Conservation (phyloP, 1,284 basidiomycete genomes). For the Polyporus tsugae region DNA sequence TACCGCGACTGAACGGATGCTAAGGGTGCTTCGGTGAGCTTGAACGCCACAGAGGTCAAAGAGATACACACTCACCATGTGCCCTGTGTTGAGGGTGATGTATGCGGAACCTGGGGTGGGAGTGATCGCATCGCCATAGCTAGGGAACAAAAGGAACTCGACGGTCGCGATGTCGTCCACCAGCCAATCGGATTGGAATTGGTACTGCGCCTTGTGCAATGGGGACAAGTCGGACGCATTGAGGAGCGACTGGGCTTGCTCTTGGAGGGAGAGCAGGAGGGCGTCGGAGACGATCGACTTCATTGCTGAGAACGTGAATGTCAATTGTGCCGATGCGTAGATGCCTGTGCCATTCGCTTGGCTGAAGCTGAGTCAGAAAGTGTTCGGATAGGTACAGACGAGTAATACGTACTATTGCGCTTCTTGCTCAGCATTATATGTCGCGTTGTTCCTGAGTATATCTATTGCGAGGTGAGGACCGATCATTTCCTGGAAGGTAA, state of each 20-base stretch:
- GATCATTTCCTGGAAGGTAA: background rate
- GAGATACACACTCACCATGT: conserved; percentile 1
- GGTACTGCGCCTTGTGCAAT: conserved; percentile 20
- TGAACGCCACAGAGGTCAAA: background rate
- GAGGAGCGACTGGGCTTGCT: conserved; percentile 2
- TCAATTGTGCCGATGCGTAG: conserved; percentile 8
- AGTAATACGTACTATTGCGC: conserved; percentile 16
- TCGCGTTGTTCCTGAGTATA: conserved; percentile 21
- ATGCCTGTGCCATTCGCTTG: conserved; percentile 18
- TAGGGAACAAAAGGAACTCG: conserved; percentile 23
- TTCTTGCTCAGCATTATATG: conserved; percentile 19
- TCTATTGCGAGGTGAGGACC: conserved; percentile 3
- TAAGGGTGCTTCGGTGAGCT: background rate
- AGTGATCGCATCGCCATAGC: conserved; percentile 10
- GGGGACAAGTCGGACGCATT: conserved; percentile 11
- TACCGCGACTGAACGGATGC: conserved; percentile 18
- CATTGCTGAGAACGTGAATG: conserved; percentile 14
- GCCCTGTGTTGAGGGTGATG: conserved; percentile 15
- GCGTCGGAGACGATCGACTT: conserved; percentile 7
- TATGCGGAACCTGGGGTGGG: conserved; percentile 11
- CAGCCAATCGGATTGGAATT: conserved; percentile 22
- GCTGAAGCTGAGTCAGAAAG: background rate
- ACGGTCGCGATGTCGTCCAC: conserved; percentile 11
- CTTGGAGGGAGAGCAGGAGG: conserved; percentile 1
- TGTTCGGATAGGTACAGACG: background rate